Conservation (phyloP, 2,329 filamentous ascomycete species). For the Pseudocercospora fijiensis region DNA sequence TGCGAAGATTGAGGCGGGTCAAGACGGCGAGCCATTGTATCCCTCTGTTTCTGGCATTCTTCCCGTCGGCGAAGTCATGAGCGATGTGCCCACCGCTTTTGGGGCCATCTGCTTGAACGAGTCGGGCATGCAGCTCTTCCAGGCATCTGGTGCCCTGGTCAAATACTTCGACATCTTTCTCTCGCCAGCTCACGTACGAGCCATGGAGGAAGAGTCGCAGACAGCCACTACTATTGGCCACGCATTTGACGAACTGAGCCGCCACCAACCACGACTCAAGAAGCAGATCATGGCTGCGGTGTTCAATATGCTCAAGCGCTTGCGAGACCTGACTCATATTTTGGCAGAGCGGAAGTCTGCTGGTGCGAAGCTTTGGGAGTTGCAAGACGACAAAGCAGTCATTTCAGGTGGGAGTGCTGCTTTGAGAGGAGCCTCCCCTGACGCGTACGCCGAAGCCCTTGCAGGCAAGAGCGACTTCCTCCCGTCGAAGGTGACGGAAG, state of each 20-base stretch:
- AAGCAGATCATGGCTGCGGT: conserved; percentile 79
- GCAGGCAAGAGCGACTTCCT: conserved; percentile 6
- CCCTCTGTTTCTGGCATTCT: conserved; percentile 62
- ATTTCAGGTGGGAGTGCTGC: conserved; percentile 45
- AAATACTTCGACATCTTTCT: conserved; percentile 96
- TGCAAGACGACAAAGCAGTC: conserved; percentile 42
- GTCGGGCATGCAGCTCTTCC: conserved; percentile 81
- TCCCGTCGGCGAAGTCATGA: conserved; percentile 84
- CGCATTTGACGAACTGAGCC: conserved; percentile 88
- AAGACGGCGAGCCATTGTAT: conserved; percentile 29
- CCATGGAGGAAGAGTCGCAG: conserved; percentile 67
- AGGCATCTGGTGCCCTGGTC: conserved; percentile 75
- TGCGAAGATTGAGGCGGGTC: conserved; percentile 13
- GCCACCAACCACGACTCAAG: conserved; percentile 85
- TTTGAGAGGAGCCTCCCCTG: conserved; percentile 11
- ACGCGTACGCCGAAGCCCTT: conserved; percentile 13
- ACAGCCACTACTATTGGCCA: conserved; percentile 73
- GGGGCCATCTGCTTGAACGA: conserved; percentile 93
- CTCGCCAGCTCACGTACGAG: conserved; percentile 82
- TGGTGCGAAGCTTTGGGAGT: conserved; percentile 72
- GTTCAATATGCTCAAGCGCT: conserved; percentile 81
- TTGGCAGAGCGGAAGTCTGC: conserved; percentile 68
- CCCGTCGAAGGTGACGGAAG: conserved; percentile 1
- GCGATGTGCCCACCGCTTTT: conserved; percentile 80
- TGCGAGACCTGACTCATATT: conserved; percentile 69